These are phyloP conservation scores for Thelonectria olida DNA, from an alignment of 2,329 filamentous ascomycete genomes.

Conservation along the genomic window DNA sequence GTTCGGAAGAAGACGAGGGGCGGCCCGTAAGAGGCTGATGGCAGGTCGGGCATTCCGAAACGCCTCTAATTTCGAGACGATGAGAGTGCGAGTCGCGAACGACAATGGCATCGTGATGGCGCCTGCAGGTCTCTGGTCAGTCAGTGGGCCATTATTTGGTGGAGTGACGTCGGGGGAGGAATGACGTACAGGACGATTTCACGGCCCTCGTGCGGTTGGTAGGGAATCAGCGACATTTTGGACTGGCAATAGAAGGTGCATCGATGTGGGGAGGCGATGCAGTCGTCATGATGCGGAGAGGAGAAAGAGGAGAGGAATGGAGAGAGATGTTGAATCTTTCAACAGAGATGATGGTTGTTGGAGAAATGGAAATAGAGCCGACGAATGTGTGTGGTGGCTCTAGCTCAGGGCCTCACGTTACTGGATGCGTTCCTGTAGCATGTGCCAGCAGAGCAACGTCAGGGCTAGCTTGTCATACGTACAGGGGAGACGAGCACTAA, in stretches of 20 bases:
- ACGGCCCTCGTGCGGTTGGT: slow-evolving; percentile 75
- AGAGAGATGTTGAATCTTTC: background rate
- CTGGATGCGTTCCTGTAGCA: background rate
- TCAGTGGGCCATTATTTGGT: slow-evolving; percentile 15
- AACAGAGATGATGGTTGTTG: background rate
- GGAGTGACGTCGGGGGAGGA: slow-evolving; percentile 8
- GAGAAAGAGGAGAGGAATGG: too few relatives aligned
- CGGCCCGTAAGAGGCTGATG: slow-evolving; percentile 71
- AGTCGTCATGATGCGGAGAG: slow-evolving; percentile 35
- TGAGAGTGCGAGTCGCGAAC: slow-evolving; percentile 87
- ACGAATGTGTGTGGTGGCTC: background rate
- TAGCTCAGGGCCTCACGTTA: background rate
- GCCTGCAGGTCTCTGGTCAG: slow-evolving; percentile 60
- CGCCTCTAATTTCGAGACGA: slow-evolving; percentile 81
- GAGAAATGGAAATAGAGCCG: background rate
- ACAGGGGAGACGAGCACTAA: background rate
- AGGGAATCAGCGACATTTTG: slow-evolving; percentile 77
- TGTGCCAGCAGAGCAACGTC: background rate
- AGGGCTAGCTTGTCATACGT: background rate
- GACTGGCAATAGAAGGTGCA: slow-evolving; percentile 24
- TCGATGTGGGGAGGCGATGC: slow-evolving; percentile 32
- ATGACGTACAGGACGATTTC: slow-evolving; percentile 81
- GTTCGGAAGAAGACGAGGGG: slow-evolving; percentile 55
- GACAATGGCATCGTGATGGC: slow-evolving; percentile 91
- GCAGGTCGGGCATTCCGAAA: slow-evolving; percentile 90